A percentile compares a stretch with the other conserved stretches of the same genome.
Conservation (phyloP, 2,329 filamentous ascomycete species). For the Dothidotthia symphoricarpi region DNA sequence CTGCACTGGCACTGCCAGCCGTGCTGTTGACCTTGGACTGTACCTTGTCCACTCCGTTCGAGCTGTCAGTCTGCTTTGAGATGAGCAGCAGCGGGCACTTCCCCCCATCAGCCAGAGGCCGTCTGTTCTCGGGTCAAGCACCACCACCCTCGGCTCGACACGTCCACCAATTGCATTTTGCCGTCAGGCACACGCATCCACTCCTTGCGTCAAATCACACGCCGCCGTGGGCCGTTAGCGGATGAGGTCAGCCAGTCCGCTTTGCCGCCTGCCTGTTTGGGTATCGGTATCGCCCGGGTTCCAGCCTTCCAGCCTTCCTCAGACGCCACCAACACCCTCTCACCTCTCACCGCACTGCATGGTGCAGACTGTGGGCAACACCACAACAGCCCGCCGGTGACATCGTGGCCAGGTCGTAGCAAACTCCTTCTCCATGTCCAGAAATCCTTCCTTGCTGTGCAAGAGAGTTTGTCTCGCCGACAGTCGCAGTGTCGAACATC, state of each 20-base stretch:
- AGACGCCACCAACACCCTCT: slow-evolving; percentile 18
- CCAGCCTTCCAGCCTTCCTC: slow-evolving; percentile 6
- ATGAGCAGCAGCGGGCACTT: slow-evolving; percentile 13
- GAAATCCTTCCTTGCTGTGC: too few species aligned
- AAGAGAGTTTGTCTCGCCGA: slow-evolving; percentile 1
- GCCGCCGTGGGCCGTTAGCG: too few species aligned
- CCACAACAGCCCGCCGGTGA: neutral
- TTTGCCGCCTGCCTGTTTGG: slow-evolving; percentile 9
- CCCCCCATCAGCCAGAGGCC: slow-evolving; percentile 10
- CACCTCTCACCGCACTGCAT: slow-evolving; percentile 9
- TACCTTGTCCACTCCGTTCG: slow-evolving; percentile 3
- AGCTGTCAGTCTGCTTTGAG: slow-evolving; percentile 16
- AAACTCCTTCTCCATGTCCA: neutral
- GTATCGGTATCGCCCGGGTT: slow-evolving; percentile 8
- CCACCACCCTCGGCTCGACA: slow-evolving; percentile 1
- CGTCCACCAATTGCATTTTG: too few species aligned
- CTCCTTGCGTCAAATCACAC: too few species aligned
- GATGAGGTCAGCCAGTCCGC: too few species aligned
- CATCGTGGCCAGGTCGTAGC: too few species aligned
- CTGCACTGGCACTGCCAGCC: too few species aligned
- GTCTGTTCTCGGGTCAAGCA: slow-evolving; percentile 6
- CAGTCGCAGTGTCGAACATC: slow-evolving; percentile 30
- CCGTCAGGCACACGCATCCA: too few species aligned
- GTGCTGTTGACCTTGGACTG: neutral
- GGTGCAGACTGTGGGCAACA: slow-evolving; percentile 1